Conservation (phyloP, 1,284 basidiomycete species). For the Leccinum pachyderme region DNA sequence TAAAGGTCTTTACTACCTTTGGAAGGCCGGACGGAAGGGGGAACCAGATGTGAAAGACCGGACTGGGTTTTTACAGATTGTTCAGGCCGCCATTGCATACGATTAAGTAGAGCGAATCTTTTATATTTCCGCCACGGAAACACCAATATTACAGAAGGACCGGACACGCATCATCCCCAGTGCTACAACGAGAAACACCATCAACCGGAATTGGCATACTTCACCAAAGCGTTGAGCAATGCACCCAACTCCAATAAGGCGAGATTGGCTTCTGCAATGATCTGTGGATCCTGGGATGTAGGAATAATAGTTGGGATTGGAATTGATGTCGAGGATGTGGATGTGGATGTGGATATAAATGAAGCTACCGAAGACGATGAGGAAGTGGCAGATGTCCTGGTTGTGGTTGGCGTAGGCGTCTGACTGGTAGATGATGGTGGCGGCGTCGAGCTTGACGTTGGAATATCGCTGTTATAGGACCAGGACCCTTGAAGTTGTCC, state of each 20-base stretch:
- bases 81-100: constrained; percentile 24
- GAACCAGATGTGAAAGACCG: constrained; percentile 14
- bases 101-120: constrained; percentile 15
- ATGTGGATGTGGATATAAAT: background rate
- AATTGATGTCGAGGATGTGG: constrained; percentile 12
- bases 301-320: background rate
- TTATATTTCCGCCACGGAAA: constrained; percentile 1
- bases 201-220: constrained; percentile 1
- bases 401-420: constrained; percentile 9
- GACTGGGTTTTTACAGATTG: constrained; percentile 25
- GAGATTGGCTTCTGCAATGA: constrained; percentile 24
- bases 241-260: constrained; percentile 25
- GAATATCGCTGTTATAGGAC: constrained; percentile 32
- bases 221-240: constrained; percentile 19
- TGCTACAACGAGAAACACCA: background rate
- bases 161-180: background rate
- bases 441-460: constrained; percentile 20
- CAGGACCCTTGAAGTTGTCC: constrained; percentile 43
- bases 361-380: constrained; percentile 6
- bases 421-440: constrained; percentile 9
- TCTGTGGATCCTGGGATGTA: constrained; percentile 19
- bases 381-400: constrained; percentile 4
- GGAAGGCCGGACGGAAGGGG: constrained; percentile 25
- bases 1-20: constrained; percentile 34
- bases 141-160: background rate